Conservation (phyloP, 176 grass and related monocot genomes). For the sorghum (Sorghum bicolor) region Sorghum_bicolor_NCBIv3 NC_012878.2:57571501-57572000, state of each 20-base stretch:
- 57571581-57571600: conserved; percentile 5
- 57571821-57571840: conserved; percentile 11
- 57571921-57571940: conserved; percentile 78
- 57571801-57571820: background rate
- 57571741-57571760: background rate
- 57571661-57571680: conserved; percentile 11
- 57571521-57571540: background rate
- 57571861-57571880: conserved; percentile 73
- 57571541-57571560: background rate
- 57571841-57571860: conserved; percentile 95
- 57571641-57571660: background rate
- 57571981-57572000: conserved; percentile 63
- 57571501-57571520: background rate
- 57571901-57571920: conserved; percentile 77
- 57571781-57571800: background rate
- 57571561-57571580: conserved; percentile 17
- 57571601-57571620: background rate
- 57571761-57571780: background rate
- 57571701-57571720: background rate
- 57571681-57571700: background rate
- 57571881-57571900: conserved; percentile 83
- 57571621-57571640: conserved; percentile 7
- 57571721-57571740: conserved; percentile 2
- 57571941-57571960: conserved; percentile 91
- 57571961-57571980: conserved; percentile 90